Percentiles rank a stretch among this genome's conserved stretches.
These are phyloP conservation scores for Coleophoma crateriformis DNA, from an alignment of 2,329 filamentous ascomycete genomes.

Conservation along the genomic window DNA sequence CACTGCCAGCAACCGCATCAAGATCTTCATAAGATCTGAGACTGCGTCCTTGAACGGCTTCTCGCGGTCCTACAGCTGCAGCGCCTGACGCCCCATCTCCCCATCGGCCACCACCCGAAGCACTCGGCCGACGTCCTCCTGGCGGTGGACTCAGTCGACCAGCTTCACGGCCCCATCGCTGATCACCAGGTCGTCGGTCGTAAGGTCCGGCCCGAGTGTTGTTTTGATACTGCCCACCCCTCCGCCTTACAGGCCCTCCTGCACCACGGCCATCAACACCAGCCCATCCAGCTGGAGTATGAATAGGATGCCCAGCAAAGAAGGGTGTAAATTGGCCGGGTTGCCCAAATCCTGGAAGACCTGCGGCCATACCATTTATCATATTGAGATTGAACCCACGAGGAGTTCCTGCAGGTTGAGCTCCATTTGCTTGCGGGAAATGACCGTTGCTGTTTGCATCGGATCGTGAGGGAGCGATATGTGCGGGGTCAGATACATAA, in stretches of 20 bases:
- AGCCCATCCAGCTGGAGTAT: slow-evolving; percentile 40
- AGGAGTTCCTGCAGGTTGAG: slow-evolving; percentile 76
- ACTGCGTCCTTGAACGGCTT: slow-evolving; percentile 87
- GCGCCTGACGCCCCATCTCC: slow-evolving; percentile 69
- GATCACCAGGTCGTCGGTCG: slow-evolving; percentile 59
- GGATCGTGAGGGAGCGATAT: slow-evolving; percentile 88
- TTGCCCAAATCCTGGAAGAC: slow-evolving; percentile 53
- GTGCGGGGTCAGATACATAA: slow-evolving; percentile 89
- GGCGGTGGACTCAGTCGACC: slow-evolving; percentile 41
- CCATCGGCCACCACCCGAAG: slow-evolving; percentile 51
- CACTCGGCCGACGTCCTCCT: slow-evolving; percentile 45
- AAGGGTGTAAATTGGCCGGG: slow-evolving; percentile 45
- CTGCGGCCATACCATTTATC: slow-evolving; percentile 45
- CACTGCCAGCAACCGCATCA: slow-evolving; percentile 73
- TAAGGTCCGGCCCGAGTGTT: slow-evolving; percentile 64
- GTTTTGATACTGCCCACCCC: slow-evolving; percentile 56
- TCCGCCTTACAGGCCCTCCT: slow-evolving; percentile 61
- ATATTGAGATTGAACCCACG: slow-evolving; percentile 86
- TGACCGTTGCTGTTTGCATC: slow-evolving; percentile 95
- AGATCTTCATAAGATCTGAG: slow-evolving; percentile 97
- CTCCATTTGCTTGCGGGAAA: slow-evolving; percentile 76
- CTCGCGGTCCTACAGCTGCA: slow-evolving; percentile 75
- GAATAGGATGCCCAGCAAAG: slow-evolving; percentile 44
- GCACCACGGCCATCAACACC: slow-evolving; percentile 45
- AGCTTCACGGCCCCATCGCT: slow-evolving; percentile 38